Evolutionary conservation across 2,329 filamentous ascomycete species (phyloP).

Genomic region (Penicillium hesseltinei): DNA sequence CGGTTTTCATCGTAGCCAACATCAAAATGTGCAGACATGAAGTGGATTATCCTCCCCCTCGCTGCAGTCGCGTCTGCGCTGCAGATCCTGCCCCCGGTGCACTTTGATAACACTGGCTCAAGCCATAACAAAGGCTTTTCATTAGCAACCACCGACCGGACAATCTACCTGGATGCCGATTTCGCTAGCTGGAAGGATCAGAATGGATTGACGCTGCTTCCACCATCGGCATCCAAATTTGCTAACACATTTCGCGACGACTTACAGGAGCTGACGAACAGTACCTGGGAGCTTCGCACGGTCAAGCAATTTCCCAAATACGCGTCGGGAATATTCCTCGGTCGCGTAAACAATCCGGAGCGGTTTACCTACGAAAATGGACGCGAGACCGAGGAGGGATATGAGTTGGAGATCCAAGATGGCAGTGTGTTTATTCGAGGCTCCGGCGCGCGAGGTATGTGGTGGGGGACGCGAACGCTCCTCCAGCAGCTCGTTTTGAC

Average conservation of each 20-base stretch:
- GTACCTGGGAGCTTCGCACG: conserved; percentile 43
- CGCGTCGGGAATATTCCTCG: conserved; percentile 46
- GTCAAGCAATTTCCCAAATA: conserved; percentile 36
- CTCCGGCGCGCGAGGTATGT: conserved; percentile 55
- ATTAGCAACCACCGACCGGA: conserved; percentile 5
- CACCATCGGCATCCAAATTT: conserved; percentile 51
- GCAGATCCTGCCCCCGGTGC: conserved; percentile 42
- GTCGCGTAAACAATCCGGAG: conserved; percentile 20
- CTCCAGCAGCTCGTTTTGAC: conserved; percentile 51
- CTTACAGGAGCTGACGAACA: conserved; percentile 42
- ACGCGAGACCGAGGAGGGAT: conserved; percentile 50
- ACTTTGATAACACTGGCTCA: conserved; percentile 30
- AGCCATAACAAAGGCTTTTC: conserved; percentile 18
- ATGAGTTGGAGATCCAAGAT: conserved; percentile 43
- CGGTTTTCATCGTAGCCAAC: neutral
- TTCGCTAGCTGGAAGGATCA: conserved; percentile 45
- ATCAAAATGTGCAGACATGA: conserved; percentile 8
- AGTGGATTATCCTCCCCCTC: conserved; percentile 10
- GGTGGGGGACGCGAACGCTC: conserved; percentile 59
- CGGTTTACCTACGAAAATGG: conserved; percentile 50
- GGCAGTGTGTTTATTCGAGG: conserved; percentile 48
- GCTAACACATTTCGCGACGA: conserved; percentile 49
- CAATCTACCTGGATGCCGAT: conserved; percentile 40
- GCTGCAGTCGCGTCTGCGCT: conserved; percentile 30
- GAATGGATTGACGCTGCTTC: conserved; percentile 52